Percentiles rank a stretch among this genome's conserved stretches.
phyloP scores from a whole-genome alignment of 192 early-diverging fungal genomes.

The Mortierella hygrophila region DNA sequence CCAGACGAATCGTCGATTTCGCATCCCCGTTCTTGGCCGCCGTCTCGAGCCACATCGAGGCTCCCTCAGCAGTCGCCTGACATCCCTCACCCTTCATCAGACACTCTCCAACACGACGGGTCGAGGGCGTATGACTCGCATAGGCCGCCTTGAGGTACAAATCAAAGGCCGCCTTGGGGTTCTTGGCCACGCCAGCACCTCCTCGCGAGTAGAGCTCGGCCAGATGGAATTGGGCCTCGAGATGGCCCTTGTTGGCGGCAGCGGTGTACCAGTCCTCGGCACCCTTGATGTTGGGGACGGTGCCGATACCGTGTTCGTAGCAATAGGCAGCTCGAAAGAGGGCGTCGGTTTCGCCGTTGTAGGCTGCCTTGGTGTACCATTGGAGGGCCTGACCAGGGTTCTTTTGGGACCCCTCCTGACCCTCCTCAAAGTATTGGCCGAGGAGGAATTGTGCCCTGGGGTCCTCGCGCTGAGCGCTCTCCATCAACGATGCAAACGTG shows the following conservation, averaged over 20 bases:
- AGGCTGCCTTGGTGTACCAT: slow-evolving; percentile 71
- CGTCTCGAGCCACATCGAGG: slow-evolving; percentile 54
- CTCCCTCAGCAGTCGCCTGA: slow-evolving; percentile 53
- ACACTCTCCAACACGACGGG: slow-evolving; percentile 49
- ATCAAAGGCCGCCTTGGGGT: slow-evolving; percentile 70
- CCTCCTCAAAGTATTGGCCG: slow-evolving; percentile 89
- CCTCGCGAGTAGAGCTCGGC: slow-evolving; percentile 66
- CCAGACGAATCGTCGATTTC: slow-evolving; percentile 48
- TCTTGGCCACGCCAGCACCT: slow-evolving; percentile 67
- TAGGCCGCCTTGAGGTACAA: slow-evolving; percentile 72
- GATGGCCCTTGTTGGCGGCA: slow-evolving; percentile 77
- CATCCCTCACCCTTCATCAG: slow-evolving; percentile 52
- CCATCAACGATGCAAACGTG: slow-evolving; percentile 35
- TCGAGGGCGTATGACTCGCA: slow-evolving; percentile 60
- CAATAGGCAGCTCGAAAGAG: slow-evolving; percentile 77
- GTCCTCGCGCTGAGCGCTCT: slow-evolving; percentile 63
- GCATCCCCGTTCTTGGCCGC: slow-evolving; percentile 54
- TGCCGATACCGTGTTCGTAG: slow-evolving; percentile 77
- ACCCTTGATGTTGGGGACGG: slow-evolving; percentile 56
- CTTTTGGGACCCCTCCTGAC: slow-evolving; percentile 67
- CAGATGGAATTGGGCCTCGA: slow-evolving; percentile 63
- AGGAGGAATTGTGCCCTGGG: slow-evolving; percentile 74
- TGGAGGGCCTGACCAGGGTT: slow-evolving; percentile 64
- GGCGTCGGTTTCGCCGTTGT: slow-evolving; percentile 72
- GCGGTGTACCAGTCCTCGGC: slow-evolving; percentile 72